Evolutionary conservation across 352 stramenopile genomes (phyloP).

Genomic region (Phytopythium boreale): DNA sequence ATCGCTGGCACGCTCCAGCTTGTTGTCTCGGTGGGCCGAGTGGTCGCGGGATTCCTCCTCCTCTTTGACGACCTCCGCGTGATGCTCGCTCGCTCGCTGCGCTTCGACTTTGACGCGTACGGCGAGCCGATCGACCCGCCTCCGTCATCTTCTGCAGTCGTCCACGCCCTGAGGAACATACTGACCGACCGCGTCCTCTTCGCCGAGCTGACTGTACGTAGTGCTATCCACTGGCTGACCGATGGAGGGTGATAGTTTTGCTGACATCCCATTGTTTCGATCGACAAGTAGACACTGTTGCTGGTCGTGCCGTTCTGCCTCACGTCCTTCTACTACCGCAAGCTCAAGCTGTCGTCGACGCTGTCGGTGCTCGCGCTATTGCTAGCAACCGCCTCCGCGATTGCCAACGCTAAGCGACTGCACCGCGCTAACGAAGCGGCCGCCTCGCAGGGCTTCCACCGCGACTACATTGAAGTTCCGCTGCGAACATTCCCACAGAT

Average conservation of each 20-base stretch:
- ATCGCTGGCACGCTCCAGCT: conserved; percentile 31
- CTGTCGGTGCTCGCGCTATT: conserved; percentile 22
- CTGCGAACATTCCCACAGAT: conserved; percentile 33
- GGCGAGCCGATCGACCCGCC: conserved; percentile 14
- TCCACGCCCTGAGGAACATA: conserved; percentile 11
- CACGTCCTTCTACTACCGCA: conserved; percentile 25
- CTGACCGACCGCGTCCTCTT: conserved; percentile 33
- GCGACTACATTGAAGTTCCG: conserved; percentile 54
- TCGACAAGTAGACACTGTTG: conserved; percentile 20
- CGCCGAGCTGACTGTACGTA: conserved; percentile 30
- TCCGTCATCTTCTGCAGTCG: conserved; percentile 5
- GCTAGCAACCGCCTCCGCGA: conserved; percentile 24
- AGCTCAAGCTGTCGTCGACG: conserved; percentile 21
- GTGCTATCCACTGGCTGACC: background rate
- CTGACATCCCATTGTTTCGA: background rate
- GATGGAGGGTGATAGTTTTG: background rate
- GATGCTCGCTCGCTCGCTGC: conserved; percentile 30
- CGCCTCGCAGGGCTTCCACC: conserved; percentile 20
- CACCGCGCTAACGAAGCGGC: conserved; percentile 18
- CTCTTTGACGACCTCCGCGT: conserved; percentile 42
- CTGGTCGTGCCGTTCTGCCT: conserved; percentile 41
- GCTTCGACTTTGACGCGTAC: conserved; percentile 29
- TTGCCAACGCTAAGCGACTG: conserved; percentile 24
- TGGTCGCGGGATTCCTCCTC: conserved; percentile 37
- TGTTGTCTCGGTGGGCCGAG: conserved; percentile 30